Evolutionary conservation across 352 stramenopile genomes (phyloP).

Genomic region (Phytophthora podocarpi): DNA sequence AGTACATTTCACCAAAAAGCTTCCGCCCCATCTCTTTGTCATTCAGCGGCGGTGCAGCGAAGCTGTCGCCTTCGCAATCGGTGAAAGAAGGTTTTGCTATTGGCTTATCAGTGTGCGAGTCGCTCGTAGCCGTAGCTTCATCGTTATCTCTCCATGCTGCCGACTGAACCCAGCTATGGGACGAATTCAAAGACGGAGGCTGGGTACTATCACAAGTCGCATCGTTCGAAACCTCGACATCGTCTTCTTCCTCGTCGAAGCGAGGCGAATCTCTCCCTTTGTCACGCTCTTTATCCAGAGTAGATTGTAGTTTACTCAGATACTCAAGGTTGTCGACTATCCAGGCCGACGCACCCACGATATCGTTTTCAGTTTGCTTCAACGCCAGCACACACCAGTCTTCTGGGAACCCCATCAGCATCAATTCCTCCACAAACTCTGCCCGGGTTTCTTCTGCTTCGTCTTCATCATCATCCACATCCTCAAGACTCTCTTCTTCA

Average conservation of each 20-base stretch:
- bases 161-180: slow-evolving; percentile 17
- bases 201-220: background rate
- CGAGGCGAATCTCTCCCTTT: slow-evolving; percentile 37
- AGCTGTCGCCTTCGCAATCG: background rate
- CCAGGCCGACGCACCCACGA: slow-evolving; percentile 90
- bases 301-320: slow-evolving; percentile 80
- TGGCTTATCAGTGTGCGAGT: background rate
- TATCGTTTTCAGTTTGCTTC: slow-evolving; percentile 92
- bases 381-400: slow-evolving; percentile 92
- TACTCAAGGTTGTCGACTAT: slow-evolving; percentile 95
- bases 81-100: background rate
- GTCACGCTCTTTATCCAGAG: slow-evolving; percentile 73
- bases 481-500: slow-evolving; percentile 16
- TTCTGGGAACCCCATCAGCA: slow-evolving; percentile 93
- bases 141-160: slow-evolving; percentile 7
- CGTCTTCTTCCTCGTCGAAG: slow-evolving; percentile 79
- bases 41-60: slow-evolving; percentile 37
- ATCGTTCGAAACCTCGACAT: slow-evolving; percentile 17
- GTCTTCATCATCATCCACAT: slow-evolving; percentile 39
- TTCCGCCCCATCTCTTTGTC: slow-evolving; percentile 86
- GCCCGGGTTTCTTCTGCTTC: slow-evolving; percentile 62
- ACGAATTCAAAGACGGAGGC: slow-evolving; percentile 1
- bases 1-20: slow-evolving; percentile 88
- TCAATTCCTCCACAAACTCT: slow-evolving; percentile 91
- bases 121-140: background rate